Conservation (phyloP, 148 eudicot species). For the Silene latifolia region DNA sequence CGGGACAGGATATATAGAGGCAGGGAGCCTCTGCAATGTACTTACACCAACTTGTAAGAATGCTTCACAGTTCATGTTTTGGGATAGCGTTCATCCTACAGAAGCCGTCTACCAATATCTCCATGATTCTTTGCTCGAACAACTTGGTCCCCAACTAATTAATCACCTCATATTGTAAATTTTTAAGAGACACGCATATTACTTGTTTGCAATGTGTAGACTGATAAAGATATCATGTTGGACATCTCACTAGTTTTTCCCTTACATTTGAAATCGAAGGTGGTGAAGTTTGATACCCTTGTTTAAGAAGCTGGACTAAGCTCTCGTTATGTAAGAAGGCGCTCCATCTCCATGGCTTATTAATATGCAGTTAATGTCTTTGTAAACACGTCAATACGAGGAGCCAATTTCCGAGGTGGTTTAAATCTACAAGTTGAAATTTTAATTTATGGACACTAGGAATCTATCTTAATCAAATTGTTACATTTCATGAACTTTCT, state of each 20-base stretch:
- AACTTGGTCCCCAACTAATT: slow-evolving; percentile 29
- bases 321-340: too few relatives aligned
- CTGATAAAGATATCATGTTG: too few relatives aligned
- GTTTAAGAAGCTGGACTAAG: too few relatives aligned
- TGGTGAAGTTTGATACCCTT: too few relatives aligned
- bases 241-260: too few relatives aligned
- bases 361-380: too few relatives aligned
- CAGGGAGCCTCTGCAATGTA: slow-evolving; percentile 39
- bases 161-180: slow-evolving; percentile 6
- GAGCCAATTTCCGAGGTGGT: too few relatives aligned
- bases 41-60: slow-evolving; percentile 45
- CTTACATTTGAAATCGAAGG: too few relatives aligned
- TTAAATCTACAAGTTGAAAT: too few relatives aligned
- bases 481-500: not conserved
- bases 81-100: slow-evolving; percentile 57
- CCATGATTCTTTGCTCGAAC: slow-evolving; percentile 26
- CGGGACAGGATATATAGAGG: slow-evolving; percentile 56
- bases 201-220: too few relatives aligned
- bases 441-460: not conserved
- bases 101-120: slow-evolving; percentile 36
- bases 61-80: slow-evolving; percentile 37
- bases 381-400: too few relatives aligned
- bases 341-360: too few relatives aligned
- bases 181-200: not conserved
- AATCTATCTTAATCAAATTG: not conserved